Evolutionary conservation across 768 basidiomycete species (phyloP).

Genomic region (Coprinopsis sp.): DNA sequence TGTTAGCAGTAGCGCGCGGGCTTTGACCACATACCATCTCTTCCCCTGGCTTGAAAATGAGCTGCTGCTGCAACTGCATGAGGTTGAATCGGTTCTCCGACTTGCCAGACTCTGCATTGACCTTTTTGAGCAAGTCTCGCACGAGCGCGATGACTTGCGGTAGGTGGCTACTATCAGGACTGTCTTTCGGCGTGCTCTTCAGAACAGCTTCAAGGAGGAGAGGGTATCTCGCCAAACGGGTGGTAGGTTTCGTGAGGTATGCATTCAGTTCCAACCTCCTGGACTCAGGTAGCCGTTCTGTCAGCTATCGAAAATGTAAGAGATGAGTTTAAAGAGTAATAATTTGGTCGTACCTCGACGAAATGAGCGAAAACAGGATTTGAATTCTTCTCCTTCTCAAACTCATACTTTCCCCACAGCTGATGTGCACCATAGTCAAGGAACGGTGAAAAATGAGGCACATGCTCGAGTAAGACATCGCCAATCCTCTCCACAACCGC

Average conservation of each 20-base stretch:
- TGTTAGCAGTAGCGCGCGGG: background rate
- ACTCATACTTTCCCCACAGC: slow-evolving; percentile 97
- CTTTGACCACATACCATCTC: slow-evolving; percentile 60
- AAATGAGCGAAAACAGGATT: slow-evolving; percentile 93
- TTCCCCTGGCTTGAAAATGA: slow-evolving; percentile 86
- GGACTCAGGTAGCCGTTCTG: slow-evolving; percentile 91
- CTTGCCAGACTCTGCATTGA: slow-evolving; percentile 92
- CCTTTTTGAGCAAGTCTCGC: slow-evolving; percentile 77
- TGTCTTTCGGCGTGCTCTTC: slow-evolving; percentile 90
- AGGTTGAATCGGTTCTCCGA: slow-evolving; percentile 96
- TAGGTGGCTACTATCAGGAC: slow-evolving; percentile 74
- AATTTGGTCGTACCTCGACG: slow-evolving; percentile 71
- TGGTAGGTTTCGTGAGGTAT: slow-evolving; percentile 97
- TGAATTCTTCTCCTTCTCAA: slow-evolving; percentile 95
- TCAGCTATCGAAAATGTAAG: slow-evolving; percentile 38
- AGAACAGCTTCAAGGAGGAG: slow-evolving; percentile 86
- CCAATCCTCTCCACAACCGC: slow-evolving; percentile 91
- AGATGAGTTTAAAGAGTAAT: background rate
- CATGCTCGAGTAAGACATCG: slow-evolving; percentile 83
- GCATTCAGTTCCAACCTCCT: slow-evolving; percentile 96
- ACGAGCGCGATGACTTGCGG: slow-evolving; percentile 74
- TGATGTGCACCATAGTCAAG: slow-evolving; percentile 96
- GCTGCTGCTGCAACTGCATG: slow-evolving; percentile 86
- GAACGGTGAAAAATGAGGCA: slow-evolving; percentile 88
- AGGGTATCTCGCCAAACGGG: slow-evolving; percentile 94